Base-by-base conservation (phyloP, 2,329 filamentous ascomycete genomes). In the Paraphaeosphaeria minitans region DNA sequence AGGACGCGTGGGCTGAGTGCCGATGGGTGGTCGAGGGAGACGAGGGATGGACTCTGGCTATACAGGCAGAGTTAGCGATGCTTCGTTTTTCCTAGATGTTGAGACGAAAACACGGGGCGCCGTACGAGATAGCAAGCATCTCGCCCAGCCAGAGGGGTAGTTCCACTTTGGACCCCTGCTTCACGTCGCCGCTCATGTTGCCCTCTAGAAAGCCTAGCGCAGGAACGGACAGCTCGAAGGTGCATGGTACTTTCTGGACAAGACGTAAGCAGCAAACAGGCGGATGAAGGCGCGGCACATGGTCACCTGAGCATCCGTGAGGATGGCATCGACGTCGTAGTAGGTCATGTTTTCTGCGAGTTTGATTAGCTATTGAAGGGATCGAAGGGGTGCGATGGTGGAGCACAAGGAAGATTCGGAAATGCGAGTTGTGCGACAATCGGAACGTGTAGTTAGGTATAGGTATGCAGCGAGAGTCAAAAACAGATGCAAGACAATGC, bases 131-230 rank as follows among this genome's bases (percentile, higher is more conserved):
- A 31, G 92, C 91, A 53, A 99, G 90, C 85, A 97, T 94, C 77
- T 97, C 92, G 66, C 90, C 93, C 13, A 99, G 87, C 95, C 95
- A 99, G 65, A 98, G 84, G 1, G 95, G 95, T 0, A 98, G 87
- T 61, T 90, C 86, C 48, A 98, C 83, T 45, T 89, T 87, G 0
- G 92, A 94, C 60, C 91, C 91, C 55, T 88, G 79, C 76, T 94
- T 95, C 69, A 98, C 88, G 69, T 85, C 83, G 65, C 83, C 83
- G 47, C 83, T 85, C 24, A 90, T 85, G 71, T 92, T 94, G 71
- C 93, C 93, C 78, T 96, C 93, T 59, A 99, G 84, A 75, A 96
- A 92, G 66, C 93, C 93, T 47, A 98, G 86, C 57, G 91, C 88
- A 21, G 93, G 90, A 33, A 97, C 89, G 59, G 94, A 90, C 71